These are phyloP conservation scores for Leccinum incarnatum DNA, from an alignment of 768 basidiomycete genomes.

Conservation along the genomic window DNA sequence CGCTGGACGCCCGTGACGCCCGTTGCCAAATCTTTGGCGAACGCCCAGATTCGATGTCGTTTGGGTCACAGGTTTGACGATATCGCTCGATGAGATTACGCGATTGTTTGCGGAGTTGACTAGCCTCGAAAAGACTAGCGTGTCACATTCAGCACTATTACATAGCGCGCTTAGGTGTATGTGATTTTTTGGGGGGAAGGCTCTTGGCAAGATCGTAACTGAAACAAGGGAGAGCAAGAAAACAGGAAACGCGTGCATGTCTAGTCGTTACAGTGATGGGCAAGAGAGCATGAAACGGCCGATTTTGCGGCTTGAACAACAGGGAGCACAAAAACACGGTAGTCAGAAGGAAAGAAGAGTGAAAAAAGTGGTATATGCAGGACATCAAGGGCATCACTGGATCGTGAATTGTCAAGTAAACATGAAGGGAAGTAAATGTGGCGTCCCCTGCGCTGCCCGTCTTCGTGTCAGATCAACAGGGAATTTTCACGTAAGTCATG, in stretches of 20 bases:
- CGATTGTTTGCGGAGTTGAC: not conserved
- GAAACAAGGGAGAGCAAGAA: constrained; percentile 36
- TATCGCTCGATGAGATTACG: constrained; percentile 1
- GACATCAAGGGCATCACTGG: constrained; percentile 28
- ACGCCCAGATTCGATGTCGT: constrained; percentile 4
- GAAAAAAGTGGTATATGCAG: constrained; percentile 13
- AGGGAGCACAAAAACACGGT: constrained; percentile 4
- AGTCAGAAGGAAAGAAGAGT: constrained; percentile 5
- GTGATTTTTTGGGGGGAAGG: constrained; percentile 16
- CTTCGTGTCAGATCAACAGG: constrained; percentile 15
- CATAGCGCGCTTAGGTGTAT: constrained; percentile 14
- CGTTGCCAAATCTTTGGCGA: constrained; percentile 1
- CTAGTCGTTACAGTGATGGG: constrained; percentile 65
- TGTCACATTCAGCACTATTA: constrained; percentile 15
- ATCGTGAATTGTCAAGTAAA: constrained; percentile 26
- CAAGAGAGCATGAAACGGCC: constrained; percentile 19
- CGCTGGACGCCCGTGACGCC: not conserved
- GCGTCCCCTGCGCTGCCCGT: constrained; percentile 7
- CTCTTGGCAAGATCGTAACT: constrained; percentile 31
- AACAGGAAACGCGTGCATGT: constrained; percentile 47
- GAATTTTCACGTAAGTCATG: constrained; percentile 23
- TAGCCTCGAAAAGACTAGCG: constrained; percentile 7
- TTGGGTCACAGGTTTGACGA: constrained; percentile 6
- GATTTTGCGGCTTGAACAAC: constrained; percentile 20
- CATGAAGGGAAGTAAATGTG: constrained; percentile 12